Evolutionary conservation across 805 yeast genomes (phyloP).

Genomic region (Hanseniaspora hatyaiensis): DNA sequence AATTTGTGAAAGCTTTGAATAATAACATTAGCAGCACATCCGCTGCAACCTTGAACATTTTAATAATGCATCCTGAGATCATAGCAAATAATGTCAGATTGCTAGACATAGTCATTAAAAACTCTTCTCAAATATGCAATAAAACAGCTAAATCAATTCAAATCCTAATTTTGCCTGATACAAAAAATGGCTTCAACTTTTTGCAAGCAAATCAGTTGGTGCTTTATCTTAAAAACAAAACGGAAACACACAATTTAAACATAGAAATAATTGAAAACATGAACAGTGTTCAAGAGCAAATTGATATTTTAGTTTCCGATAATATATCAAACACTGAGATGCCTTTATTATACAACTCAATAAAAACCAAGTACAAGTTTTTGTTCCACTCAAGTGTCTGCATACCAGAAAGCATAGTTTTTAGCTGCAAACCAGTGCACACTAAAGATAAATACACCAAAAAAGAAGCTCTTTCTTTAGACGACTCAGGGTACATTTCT

Average conservation of each 20-base stretch:
- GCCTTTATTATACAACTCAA: neutral
- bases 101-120: neutral
- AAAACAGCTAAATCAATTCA: neutral
- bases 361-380: neutral
- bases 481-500: constrained; percentile 1
- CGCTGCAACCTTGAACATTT: neutral
- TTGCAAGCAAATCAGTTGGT: neutral
- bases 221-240: neutral
- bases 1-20: neutral
- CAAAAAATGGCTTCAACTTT: neutral
- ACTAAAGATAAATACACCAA: neutral
- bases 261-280: neutral
- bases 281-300: neutral
- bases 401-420: constrained; percentile 6
- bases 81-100: too few species aligned
- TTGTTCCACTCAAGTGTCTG: neutral
- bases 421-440: constrained; percentile 7
- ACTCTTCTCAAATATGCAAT: neutral
- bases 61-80: constrained; percentile 5
- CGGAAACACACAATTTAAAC: neutral
- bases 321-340: neutral
- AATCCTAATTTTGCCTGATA: neutral
- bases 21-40: neutral
- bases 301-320: neutral
- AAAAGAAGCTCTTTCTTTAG: neutral